Evolutionary conservation across 2,329 filamentous ascomycete genomes (phyloP).

Genomic region (Cercospora sp.): DNA sequence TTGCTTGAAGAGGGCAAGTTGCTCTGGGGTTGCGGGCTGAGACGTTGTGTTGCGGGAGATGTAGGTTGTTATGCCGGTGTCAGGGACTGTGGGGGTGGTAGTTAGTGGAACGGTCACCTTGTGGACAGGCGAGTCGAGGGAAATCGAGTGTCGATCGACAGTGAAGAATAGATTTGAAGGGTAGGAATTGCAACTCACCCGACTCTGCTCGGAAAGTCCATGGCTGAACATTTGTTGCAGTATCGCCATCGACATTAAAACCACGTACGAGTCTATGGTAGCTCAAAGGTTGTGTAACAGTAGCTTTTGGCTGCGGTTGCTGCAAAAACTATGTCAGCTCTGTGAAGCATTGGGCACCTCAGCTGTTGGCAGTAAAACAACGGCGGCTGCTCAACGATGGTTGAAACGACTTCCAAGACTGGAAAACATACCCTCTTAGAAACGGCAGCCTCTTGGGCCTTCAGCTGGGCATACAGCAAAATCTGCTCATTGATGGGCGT

Average conservation of each 20-base stretch:
- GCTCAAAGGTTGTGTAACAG: conserved; percentile 12
- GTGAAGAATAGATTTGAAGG: background rate
- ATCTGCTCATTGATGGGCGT: conserved; percentile 56
- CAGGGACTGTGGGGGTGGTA: conserved; percentile 36
- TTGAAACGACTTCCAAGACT: background rate
- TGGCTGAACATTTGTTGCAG: conserved; percentile 11
- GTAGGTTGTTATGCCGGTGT: conserved; percentile 55
- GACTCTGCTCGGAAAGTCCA: conserved; percentile 35
- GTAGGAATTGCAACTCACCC: background rate
- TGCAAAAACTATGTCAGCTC: conserved; percentile 10
- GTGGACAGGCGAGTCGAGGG: background rate
- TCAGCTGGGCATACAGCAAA: conserved; percentile 58
- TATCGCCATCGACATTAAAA: conserved; percentile 16
- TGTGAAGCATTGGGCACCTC: background rate
- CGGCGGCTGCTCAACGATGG: background rate
- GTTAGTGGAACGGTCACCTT: background rate
- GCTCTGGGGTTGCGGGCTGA: conserved; percentile 51
- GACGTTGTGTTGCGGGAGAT: conserved; percentile 56
- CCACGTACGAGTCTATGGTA: conserved; percentile 32
- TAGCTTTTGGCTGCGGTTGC: conserved; percentile 20
- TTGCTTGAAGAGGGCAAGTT: conserved; percentile 36
- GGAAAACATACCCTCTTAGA: conserved; percentile 27
- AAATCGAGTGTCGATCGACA: background rate
- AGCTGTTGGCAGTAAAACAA: background rate
- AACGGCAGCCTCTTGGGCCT: conserved; percentile 33